Base-by-base conservation (phyloP, 305 asterid genomes). In the Andrographis paniculata region DNA sequence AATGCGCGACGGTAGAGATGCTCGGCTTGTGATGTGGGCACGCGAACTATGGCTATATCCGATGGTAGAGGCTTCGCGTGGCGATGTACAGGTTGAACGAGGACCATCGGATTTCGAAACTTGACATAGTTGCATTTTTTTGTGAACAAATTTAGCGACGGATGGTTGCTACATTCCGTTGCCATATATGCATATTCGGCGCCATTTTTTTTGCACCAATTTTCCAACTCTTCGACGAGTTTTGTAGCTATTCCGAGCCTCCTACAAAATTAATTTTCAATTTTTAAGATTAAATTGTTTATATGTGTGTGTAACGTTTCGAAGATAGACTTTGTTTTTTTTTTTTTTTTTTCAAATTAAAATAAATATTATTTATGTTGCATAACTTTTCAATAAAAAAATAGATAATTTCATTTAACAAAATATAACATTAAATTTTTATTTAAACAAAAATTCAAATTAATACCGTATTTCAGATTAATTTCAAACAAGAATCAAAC, bases 111-210 rank as follows among this genome's bases (percentile, higher is more conserved):
- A 48, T 75, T 80, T 40, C 93, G 70, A 38, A 87, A 87, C 52
- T 80, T 83, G 4, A 48, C 58, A 27, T 83, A 83, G 30, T 71
- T 71, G 52, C 70, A 78, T 53, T 73, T 87, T 10, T 42, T 22
- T 4, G 75, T 83, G 69, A 87, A 87, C 40, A 87, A 46, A 31
- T 80, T 80, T 51, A 87, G 23, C 6, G 91, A 83, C 23, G 95
- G 71, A 43, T 61, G 58, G 53, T 87, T 87, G 61, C 24, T 72
- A 18, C 78, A 53, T 35, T 83, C 93, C 0, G 95, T 83, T 20
- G 96, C 96, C 93, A 87, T 83, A 59, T 87, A 87, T 1, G 85
- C 70, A 52, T 76, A 83, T 27, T 83, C 70, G 18, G 87, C 95
- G 0, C 91, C 95, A 24, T 80, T 70, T 36, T 46, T 14, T 45